Percentiles rank a stretch among this genome's conserved stretches.
These are phyloP conservation scores for Sporopachydermia quercuum DNA, from an alignment of 805 yeast genomes.

Conservation along the genomic window DNA sequence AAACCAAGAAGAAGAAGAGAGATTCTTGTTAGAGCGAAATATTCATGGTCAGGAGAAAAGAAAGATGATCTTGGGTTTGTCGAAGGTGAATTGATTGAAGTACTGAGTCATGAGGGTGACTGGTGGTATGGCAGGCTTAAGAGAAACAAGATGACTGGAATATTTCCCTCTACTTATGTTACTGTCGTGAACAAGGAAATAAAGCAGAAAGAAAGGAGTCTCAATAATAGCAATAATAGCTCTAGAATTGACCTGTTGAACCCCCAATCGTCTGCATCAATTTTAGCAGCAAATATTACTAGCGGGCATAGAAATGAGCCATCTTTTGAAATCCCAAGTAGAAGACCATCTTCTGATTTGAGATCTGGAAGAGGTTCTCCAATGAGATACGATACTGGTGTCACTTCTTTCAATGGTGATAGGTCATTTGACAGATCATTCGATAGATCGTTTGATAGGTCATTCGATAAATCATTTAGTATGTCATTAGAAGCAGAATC, in stretches of 20 bases:
- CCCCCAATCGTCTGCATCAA: background rate
- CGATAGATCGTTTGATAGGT: no score
- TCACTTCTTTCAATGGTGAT: no score
- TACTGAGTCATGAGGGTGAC: slow-evolving; percentile 70
- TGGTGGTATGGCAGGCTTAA: slow-evolving; percentile 83
- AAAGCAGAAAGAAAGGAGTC: slow-evolving; percentile 8
- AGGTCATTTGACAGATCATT: no score
- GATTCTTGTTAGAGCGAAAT: slow-evolving; percentile 48
- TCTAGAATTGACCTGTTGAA: slow-evolving; percentile 2
- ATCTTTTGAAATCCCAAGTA: no score
- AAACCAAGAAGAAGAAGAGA: no score
- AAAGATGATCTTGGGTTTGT: slow-evolving; percentile 82
- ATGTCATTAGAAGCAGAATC: no score
- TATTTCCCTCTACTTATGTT: slow-evolving; percentile 76
- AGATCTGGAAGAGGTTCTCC: background rate
- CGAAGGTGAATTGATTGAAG: slow-evolving; percentile 87
- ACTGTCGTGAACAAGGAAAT: slow-evolving; percentile 29
- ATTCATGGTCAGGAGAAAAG: slow-evolving; percentile 90
- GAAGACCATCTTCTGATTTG: background rate
- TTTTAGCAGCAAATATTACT: background rate
- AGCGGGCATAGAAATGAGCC: no score
- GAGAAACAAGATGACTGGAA: slow-evolving; percentile 71
- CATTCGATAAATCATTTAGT: no score
- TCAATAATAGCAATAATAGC: background rate
- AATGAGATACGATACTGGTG: no score